Evolutionary conservation across 2,329 filamentous ascomycete species (phyloP).

Genomic region (Aureobasidium sp.): DNA sequence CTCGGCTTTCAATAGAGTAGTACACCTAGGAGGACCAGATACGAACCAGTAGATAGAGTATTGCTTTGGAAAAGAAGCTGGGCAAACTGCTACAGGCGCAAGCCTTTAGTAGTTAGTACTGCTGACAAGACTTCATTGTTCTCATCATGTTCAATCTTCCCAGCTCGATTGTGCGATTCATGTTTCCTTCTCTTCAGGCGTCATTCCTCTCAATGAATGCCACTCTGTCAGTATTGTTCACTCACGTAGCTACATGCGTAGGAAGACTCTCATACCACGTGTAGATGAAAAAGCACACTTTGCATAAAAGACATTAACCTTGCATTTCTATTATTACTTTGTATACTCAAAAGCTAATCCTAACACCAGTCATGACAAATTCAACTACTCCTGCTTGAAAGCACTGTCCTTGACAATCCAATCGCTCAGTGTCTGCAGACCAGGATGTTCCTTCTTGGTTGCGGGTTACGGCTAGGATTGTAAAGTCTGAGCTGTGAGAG

Average conservation of each 20-base stretch:
- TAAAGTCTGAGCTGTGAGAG: conserved; percentile 30
- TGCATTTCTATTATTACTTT: background rate
- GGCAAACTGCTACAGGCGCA: background rate
- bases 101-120: background rate
- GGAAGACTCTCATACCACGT: background rate
- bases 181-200: background rate
- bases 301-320: background rate
- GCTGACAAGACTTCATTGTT: background rate
- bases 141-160: background rate
- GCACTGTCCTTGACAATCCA: conserved; percentile 17
- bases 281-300: background rate
- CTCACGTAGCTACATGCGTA: no score
- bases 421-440: conserved; percentile 14
- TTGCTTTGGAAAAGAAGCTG: background rate
- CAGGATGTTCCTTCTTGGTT: conserved; percentile 39
- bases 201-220: no score
- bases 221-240: no score
- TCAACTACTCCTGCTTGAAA: conserved; percentile 1
- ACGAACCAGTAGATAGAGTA: background rate
- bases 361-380: background rate
- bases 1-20: background rate
- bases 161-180: background rate
- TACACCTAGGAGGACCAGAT: background rate
- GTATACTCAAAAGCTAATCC: background rate
- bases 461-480: conserved; percentile 54